Percentiles rank a stretch among this genome's conserved stretches.
phyloP scores from a whole-genome alignment of 148 eudicot species.

The Silene conica region DNA sequence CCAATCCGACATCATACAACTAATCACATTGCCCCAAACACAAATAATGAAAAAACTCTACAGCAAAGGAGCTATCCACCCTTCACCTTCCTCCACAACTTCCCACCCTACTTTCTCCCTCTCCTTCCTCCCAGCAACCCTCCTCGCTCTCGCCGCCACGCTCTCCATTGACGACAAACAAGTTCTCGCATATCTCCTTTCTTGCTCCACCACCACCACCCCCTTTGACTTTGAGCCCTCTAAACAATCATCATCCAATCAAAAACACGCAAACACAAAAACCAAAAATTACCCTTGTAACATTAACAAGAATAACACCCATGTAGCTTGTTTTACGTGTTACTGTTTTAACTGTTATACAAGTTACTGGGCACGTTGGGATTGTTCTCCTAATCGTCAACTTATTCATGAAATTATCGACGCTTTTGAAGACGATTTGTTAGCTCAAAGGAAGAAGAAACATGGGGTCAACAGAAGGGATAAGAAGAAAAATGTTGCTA shows the following conservation, averaged over 20 bases:
- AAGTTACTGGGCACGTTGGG: conserved; percentile 79
- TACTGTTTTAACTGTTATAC: conserved; percentile 71
- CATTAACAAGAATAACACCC: conserved; percentile 7
- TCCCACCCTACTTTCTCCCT: conserved; percentile 41
- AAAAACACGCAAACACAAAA: not conserved
- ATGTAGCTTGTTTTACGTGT: conserved; percentile 42
- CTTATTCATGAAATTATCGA: conserved; percentile 77
- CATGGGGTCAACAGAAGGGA: conserved; percentile 22
- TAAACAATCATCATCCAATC: not conserved
- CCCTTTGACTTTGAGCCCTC: conserved; percentile 24
- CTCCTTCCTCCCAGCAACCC: conserved; percentile 50
- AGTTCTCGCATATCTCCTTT: conserved; percentile 67
- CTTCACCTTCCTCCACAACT: conserved; percentile 45
- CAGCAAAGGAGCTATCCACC: conserved; percentile 59
- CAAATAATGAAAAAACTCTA: conserved; percentile 64
- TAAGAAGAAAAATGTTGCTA: conserved; percentile 20
- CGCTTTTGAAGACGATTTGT: conserved; percentile 51
- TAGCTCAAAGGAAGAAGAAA: conserved; percentile 20
- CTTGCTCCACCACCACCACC: conserved; percentile 37
- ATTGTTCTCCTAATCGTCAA: conserved; percentile 69
- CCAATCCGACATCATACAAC: not conserved
- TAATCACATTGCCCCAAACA: not conserved
- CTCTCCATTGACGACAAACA: conserved; percentile 56
- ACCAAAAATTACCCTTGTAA: not conserved
- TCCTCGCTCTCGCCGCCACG: conserved; percentile 54